Evolutionary conservation across 495 filamentous ascomycete genomes (phyloP).

Genomic region (Aspergillus affinis): DNA sequence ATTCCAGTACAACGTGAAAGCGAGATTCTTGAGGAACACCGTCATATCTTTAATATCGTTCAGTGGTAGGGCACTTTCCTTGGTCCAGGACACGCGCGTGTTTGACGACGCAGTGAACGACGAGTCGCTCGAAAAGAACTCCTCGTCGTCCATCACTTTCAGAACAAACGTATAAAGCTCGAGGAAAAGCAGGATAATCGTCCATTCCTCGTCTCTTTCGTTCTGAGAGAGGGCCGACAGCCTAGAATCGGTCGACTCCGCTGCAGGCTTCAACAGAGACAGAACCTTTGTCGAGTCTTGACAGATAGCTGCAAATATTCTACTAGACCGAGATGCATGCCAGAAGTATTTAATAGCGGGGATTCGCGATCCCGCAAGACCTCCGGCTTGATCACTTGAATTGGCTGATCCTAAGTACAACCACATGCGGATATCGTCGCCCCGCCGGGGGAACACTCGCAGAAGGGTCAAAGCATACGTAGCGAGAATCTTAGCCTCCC

Average conservation of each 20-base stretch:
- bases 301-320: constrained; percentile 63
- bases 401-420: constrained; percentile 78
- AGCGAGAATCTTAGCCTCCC: constrained; percentile 73
- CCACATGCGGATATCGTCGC: constrained; percentile 95
- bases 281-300: constrained; percentile 59
- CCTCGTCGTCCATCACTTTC: constrained; percentile 89
- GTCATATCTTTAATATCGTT: constrained; percentile 71
- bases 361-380: constrained; percentile 39
- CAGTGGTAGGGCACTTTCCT: constrained; percentile 69
- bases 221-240: constrained; percentile 20
- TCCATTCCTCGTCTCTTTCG: constrained; percentile 73
- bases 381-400: constrained; percentile 34
- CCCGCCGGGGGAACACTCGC: constrained; percentile 76
- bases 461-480: constrained; percentile 85
- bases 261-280: constrained; percentile 48
- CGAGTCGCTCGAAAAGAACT: constrained; percentile 47
- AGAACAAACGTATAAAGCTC: constrained; percentile 92
- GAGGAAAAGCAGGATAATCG: constrained; percentile 83
- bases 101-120: constrained; percentile 36
- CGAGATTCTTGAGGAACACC: constrained; percentile 87
- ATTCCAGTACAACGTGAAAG: constrained; percentile 87
- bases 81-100: constrained; percentile 46
- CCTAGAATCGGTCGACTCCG: constrained; percentile 23
- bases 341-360: constrained; percentile 90
- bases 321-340: constrained; percentile 67